Conservation (phyloP, 2,329 filamentous ascomycete genomes). For the Colletotrichum noveboracense region DNA sequence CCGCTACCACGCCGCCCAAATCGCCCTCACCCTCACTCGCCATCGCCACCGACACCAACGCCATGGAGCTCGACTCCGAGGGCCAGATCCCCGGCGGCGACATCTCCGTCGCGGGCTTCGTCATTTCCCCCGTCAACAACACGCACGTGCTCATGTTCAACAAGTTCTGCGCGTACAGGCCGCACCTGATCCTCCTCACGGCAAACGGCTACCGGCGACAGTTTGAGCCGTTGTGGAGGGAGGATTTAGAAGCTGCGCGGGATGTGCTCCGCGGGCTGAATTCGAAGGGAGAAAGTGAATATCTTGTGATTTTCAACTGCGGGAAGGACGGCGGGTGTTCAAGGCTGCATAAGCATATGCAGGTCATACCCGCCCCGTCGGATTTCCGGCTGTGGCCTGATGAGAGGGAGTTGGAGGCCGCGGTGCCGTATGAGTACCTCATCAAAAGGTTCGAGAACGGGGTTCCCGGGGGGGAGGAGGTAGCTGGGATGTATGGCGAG, state of each 20-base stretch:
- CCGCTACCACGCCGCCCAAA: neutral
- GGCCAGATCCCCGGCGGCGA: constrained; percentile 40
- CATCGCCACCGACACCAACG: neutral
- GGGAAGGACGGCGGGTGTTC: constrained; percentile 48
- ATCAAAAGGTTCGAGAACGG: constrained; percentile 28
- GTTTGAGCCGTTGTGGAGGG: constrained; percentile 41
- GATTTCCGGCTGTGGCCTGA: constrained; percentile 32
- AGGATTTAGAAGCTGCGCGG: constrained; percentile 43
- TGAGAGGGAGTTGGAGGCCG: neutral
- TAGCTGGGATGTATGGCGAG: constrained; percentile 28
- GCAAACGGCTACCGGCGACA: constrained; percentile 51
- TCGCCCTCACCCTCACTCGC: too few species aligned
- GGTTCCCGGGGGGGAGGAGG: neutral
- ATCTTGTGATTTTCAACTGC: constrained; percentile 53
- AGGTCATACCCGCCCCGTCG: constrained; percentile 39
- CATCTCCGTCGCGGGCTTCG: constrained; percentile 44
- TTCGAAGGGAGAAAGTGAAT: constrained; percentile 20
- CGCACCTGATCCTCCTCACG: constrained; percentile 53
- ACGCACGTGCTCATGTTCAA: constrained; percentile 53
- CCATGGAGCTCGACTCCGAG: neutral
- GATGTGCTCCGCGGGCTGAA: neutral
- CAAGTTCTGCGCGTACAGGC: constrained; percentile 52
- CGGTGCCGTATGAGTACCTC: constrained; percentile 41
- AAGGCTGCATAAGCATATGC: constrained; percentile 54
- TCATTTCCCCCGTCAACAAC: constrained; percentile 40